Evolutionary conservation across 2,329 filamentous ascomycete genomes (phyloP).

Genomic region (Cordyceps militaris): DNA sequence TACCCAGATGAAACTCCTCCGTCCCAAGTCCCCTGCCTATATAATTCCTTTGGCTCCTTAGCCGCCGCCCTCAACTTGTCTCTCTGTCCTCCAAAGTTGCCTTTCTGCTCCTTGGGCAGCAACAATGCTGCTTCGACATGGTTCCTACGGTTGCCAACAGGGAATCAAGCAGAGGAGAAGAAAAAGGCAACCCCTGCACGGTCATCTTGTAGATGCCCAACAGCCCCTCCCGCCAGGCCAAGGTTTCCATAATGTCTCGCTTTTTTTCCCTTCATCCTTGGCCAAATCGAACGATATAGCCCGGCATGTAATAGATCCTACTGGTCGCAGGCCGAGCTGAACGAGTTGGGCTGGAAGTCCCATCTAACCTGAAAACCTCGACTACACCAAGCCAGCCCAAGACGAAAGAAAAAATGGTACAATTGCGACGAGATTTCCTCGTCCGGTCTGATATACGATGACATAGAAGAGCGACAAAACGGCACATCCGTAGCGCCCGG

Average conservation of each 20-base stretch:
- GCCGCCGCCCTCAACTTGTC: not conserved
- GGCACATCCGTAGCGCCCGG: too few species aligned
- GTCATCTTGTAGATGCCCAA: slow-evolving; percentile 9
- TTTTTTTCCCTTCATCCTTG: not conserved
- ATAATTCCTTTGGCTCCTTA: not conserved
- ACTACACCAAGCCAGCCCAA: not conserved
- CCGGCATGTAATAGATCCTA: not conserved
- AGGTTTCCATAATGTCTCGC: not conserved
- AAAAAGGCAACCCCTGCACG: not conserved
- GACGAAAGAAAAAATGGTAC: not conserved
- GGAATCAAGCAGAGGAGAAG: not conserved
- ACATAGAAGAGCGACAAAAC: not conserved
- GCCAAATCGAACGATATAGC: not conserved
- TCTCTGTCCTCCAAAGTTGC: not conserved
- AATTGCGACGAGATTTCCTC: not conserved
- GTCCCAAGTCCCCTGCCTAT: not conserved
- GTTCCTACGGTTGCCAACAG: not conserved
- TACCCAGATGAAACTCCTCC: not conserved
- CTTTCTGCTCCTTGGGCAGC: not conserved
- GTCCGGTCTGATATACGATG: too few species aligned
- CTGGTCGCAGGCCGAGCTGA: not conserved
- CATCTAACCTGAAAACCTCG: not conserved
- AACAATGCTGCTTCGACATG: not conserved
- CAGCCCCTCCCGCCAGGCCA: not conserved
- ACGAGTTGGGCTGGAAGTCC: not conserved